Conservation (phyloP, 345 rosid species). For the Heritiera littoralis region DNA sequence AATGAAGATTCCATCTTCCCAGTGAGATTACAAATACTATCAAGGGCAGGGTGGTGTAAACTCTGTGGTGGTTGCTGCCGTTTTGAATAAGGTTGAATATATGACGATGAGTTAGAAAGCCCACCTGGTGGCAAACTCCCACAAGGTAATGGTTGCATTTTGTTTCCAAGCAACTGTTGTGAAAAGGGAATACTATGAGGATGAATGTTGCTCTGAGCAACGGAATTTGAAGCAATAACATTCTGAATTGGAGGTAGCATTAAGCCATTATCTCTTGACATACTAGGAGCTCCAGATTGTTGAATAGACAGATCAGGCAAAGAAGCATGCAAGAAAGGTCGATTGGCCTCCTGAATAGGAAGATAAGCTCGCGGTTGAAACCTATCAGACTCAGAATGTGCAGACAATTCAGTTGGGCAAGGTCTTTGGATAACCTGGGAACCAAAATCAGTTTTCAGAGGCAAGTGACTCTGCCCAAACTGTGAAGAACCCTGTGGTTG, state of each 20-base stretch:
- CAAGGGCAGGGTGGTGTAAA: constrained; percentile 26
- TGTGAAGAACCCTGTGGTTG: constrained; percentile 31
- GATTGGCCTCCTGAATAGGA: constrained; percentile 28
- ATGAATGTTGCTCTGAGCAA: constrained; percentile 26
- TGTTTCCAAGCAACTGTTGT: constrained; percentile 34
- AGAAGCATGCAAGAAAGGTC: constrained; percentile 23
- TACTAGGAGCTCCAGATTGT: constrained; percentile 27
- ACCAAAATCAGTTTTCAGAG: constrained; percentile 33
- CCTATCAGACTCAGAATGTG: constrained; percentile 37
- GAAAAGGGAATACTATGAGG: constrained; percentile 21
- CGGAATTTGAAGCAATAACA: constrained; percentile 23
- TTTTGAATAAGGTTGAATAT: constrained; percentile 38
- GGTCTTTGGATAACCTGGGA: constrained; percentile 33
- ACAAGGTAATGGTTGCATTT: constrained; percentile 30
- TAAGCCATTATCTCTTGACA: constrained; percentile 19
- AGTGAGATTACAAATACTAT: constrained; percentile 18
- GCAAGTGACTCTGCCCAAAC: constrained; percentile 35
- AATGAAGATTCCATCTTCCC: constrained; percentile 33
- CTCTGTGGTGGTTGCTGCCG: constrained; percentile 32
- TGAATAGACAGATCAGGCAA: constrained; percentile 27
- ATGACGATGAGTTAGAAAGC: constrained; percentile 38
- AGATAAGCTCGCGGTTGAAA: constrained; percentile 35
- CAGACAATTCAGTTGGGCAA: constrained; percentile 31
- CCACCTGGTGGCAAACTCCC: constrained; percentile 34
- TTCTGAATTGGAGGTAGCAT: constrained; percentile 23